Base-by-base conservation (phyloP, 1,139 yeast genomes). In the Diutina siamensis region DNA sequence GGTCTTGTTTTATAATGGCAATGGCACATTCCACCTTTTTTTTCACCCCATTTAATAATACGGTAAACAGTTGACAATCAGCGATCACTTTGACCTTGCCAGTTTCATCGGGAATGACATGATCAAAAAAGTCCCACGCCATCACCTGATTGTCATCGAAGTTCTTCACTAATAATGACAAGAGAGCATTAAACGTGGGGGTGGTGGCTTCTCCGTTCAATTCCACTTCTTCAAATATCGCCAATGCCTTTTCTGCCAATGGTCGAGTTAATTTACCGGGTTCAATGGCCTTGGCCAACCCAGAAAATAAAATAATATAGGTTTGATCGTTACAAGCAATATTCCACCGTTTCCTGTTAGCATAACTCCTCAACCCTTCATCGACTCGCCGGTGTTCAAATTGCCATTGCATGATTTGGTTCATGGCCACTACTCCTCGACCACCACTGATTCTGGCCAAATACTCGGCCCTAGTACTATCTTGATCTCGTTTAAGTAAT, bases 391-490 rank as follows among this genome's bases (percentile, higher is more conserved):
- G 67, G 7, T 63, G 59, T 7, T 61, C 59, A 12, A 80, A 58
- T 33, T 70, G 63, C 65, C 76, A 71, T 49, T 72, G 69, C 55
- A 77, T 58, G 1, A 83, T 67, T 15, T 72, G 66, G 51, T 83
- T 83, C 77, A 78, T 72, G 0, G 77, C 84, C 27, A 78, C 84
- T 0, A 68, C 56, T 9, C 85, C 85, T 31, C 67, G 64, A 5
- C 52, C 53, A 5, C 63, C 53, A 1, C 84, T 79, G 25, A 80
- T 51, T 45, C 69, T 67, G 5, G 77, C 71, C 21, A 81, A 59
- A 49, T 67, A 67, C 15, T 71, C 52, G 0, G 92, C 89, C 49
- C 83, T 71, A 32, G 64, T 66, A 0, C 67, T 51, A 45, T 61
- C 60, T 2, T 72, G 72, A 46, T 69, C 78, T 46, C 72, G 59